These are phyloP conservation scores for Arabidopsis lyrata DNA, from an alignment of 441 rosid species.

Conservation along the genomic window DNA sequence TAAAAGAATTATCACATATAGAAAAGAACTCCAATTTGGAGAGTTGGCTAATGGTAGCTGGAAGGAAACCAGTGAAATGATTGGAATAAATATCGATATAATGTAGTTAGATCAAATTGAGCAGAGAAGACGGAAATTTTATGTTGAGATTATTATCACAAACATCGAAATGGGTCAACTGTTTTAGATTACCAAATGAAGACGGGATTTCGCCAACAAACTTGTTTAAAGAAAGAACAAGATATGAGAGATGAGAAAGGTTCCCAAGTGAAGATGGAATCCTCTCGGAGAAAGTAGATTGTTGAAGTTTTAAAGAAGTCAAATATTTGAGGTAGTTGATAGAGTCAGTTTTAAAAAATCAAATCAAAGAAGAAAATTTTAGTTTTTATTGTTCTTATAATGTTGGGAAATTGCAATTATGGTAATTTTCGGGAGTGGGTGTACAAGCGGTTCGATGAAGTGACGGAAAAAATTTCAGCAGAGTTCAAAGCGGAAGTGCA, in stretches of 20 bases:
- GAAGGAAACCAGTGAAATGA: neutral
- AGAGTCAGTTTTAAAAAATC: too few relatives aligned
- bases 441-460: neutral
- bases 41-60: neutral
- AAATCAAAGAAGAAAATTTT: too few relatives aligned
- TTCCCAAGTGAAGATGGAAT: neutral
- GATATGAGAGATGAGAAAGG: neutral
- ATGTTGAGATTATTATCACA: neutral
- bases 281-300: neutral
- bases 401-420: too few relatives aligned
- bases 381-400: too few relatives aligned
- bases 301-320: neutral
- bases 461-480: neutral
- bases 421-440: neutral
- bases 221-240: neutral
- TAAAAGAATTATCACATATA: neutral
- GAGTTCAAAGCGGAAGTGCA: neutral
- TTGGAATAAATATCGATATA: neutral
- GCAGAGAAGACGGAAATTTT: neutral
- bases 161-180: neutral
- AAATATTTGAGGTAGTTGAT: neutral
- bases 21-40: neutral
- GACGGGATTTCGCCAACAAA: neutral
- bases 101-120: neutral
- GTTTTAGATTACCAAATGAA: neutral